Evolutionary conservation across 208 protist species (phyloP).

Genomic region (Acanthamoeba lenticulata): DNA sequence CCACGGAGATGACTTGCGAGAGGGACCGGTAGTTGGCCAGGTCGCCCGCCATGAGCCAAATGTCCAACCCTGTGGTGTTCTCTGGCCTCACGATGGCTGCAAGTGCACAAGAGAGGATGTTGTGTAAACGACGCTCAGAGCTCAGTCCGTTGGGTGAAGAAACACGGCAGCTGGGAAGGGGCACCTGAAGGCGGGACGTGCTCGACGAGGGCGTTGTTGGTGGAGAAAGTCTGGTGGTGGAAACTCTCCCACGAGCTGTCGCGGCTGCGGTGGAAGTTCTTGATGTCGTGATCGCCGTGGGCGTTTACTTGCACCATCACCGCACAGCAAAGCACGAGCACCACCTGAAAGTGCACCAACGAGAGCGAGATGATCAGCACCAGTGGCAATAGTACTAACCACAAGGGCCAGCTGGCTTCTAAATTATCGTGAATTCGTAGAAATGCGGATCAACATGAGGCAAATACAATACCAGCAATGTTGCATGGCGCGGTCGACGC

Average conservation of each 20-base stretch:
- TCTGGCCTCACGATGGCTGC: not conserved
- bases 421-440: too few species aligned
- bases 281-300: conserved; percentile 21
- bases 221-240: not conserved
- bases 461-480: too few species aligned
- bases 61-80: not conserved
- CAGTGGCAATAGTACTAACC: too few species aligned
- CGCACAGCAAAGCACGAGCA: too few species aligned
- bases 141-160: not conserved
- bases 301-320: too few species aligned
- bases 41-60: conserved; percentile 4
- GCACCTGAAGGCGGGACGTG: not conserved
- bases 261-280: conserved; percentile 1
- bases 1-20: conserved; percentile 14
- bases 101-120: not conserved
- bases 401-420: too few species aligned
- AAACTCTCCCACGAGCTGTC: not conserved
- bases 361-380: too few species aligned
- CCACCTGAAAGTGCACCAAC: too few species aligned
- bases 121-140: not conserved
- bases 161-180: too few species aligned
- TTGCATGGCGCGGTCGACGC: too few species aligned
- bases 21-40: not conserved
- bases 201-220: not conserved
- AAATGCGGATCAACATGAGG: too few species aligned